Conservation (phyloP, 2,329 filamentous ascomycete species). For the Fusarium veterinarium region DNA sequence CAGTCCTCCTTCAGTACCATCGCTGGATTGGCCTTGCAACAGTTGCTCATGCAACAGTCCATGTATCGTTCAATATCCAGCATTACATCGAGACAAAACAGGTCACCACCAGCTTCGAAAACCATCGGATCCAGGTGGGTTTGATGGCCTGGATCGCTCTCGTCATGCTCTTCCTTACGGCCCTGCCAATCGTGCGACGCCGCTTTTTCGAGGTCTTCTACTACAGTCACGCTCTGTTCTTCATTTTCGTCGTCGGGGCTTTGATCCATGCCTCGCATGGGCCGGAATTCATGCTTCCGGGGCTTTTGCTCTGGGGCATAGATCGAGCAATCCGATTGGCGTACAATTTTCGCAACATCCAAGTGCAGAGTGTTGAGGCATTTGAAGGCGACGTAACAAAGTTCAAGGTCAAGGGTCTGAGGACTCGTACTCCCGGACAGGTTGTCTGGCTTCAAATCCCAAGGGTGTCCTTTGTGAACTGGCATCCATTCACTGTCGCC, state of each 20-base stretch:
- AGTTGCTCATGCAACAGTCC: neutral
- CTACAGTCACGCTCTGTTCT: neutral
- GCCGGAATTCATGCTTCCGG: neutral
- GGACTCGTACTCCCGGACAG: neutral
- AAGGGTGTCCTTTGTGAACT: neutral
- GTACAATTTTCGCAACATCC: neutral
- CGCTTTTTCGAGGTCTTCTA: neutral
- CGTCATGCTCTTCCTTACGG: neutral
- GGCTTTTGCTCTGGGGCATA: neutral
- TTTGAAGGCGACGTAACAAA: neutral
- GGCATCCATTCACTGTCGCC: neutral
- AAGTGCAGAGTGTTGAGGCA: neutral
- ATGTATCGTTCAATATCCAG: neutral
- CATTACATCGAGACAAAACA: slow-evolving; percentile 1
- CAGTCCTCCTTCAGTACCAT: neutral
- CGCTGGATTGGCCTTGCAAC: neutral
- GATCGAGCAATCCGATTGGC: neutral
- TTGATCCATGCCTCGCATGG: neutral
- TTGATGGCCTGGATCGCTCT: neutral
- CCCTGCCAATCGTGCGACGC: neutral
- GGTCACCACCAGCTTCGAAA: neutral
- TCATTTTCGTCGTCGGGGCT: neutral
- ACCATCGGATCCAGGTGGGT: neutral
- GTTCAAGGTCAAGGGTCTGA: neutral
- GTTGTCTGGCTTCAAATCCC: neutral